Evolutionary conservation across 2,329 filamentous ascomycete genomes (phyloP).

Genomic region (Sporothrix sp.): DNA sequence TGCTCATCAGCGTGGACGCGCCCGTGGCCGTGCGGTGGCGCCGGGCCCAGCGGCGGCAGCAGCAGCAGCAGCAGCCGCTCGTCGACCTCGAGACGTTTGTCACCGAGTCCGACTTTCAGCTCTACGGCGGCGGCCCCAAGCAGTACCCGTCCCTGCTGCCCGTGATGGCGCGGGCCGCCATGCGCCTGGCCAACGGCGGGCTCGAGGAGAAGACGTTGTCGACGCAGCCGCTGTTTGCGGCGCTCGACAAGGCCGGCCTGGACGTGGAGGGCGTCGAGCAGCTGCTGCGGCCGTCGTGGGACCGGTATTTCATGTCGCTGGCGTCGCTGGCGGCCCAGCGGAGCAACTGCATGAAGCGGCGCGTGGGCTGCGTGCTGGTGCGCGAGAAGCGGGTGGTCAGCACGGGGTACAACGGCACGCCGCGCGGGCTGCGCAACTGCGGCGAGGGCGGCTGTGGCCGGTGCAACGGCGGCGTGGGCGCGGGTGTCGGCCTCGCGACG

Average conservation of each 20-base stretch:
- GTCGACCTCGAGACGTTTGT: conserved; percentile 45
- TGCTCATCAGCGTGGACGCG: conserved; percentile 84
- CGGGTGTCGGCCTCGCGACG: conserved; percentile 67
- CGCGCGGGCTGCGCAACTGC: conserved; percentile 79
- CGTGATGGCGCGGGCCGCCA: conserved; percentile 69
- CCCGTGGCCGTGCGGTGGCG: conserved; percentile 76
- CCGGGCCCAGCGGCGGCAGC: conserved; percentile 47
- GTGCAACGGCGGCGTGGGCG: conserved; percentile 66
- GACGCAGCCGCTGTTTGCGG: conserved; percentile 59
- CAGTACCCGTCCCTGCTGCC: conserved; percentile 52
- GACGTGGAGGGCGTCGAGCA: conserved; percentile 49
- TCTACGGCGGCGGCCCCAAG: conserved; percentile 50
- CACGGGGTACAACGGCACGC: conserved; percentile 98
- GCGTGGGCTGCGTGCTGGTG: conserved; percentile 90
- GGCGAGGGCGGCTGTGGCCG: conserved; percentile 81
- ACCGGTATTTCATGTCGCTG: conserved; percentile 97
- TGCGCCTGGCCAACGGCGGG: conserved; percentile 72
- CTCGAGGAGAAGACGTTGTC: conserved; percentile 41
- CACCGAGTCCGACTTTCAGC: conserved; percentile 55
- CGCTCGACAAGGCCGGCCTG: conserved; percentile 66
- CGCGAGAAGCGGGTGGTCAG: conserved; percentile 77
- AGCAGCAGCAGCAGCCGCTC: neutral
- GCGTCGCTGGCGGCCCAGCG: conserved; percentile 82
- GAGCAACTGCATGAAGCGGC: conserved; percentile 96
- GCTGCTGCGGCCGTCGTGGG: conserved; percentile 82